Conservation (phyloP, 768 basidiomycete species). For the Tephrocybe sp. region DNA sequence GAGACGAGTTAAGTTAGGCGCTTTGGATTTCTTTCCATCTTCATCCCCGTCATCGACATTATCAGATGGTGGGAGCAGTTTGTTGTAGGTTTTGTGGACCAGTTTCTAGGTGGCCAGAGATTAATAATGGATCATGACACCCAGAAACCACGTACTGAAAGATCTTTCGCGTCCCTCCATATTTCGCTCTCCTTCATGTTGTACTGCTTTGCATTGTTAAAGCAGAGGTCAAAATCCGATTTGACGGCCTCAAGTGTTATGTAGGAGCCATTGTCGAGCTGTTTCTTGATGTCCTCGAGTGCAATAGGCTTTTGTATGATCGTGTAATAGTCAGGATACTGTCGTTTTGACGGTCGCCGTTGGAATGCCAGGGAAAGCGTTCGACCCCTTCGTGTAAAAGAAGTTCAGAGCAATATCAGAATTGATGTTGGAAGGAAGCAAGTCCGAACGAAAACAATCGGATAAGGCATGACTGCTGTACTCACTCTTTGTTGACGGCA, state of each 20-base stretch:
- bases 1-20: slow-evolving; percentile 61
- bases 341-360: slow-evolving; percentile 65
- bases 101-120: too few species aligned
- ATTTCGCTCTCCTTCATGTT: slow-evolving; percentile 79
- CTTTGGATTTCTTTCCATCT: slow-evolving; percentile 52
- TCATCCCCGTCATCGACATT: slow-evolving; percentile 37
- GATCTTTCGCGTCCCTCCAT: slow-evolving; percentile 76
- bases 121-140: too few species aligned
- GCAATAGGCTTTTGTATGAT: slow-evolving; percentile 81
- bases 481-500: slow-evolving; percentile 86
- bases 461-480: slow-evolving; percentile 49
- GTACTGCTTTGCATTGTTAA: slow-evolving; percentile 79
- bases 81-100: slow-evolving; percentile 45
- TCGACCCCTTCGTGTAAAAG: slow-evolving; percentile 50
- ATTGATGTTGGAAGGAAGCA: slow-evolving; percentile 23
- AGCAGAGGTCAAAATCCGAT: slow-evolving; percentile 73
- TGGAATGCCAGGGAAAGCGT: slow-evolving; percentile 63
- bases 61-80: slow-evolving; percentile 40
- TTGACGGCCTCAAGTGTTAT: slow-evolving; percentile 62
- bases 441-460: slow-evolving; percentile 36
- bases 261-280: slow-evolving; percentile 61
- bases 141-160: slow-evolving; percentile 54
- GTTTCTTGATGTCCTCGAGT: slow-evolving; percentile 84
- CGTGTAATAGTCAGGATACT: slow-evolving; percentile 84
- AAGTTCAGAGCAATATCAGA: slow-evolving; percentile 26